Percentiles rank a stretch among this genome's conserved stretches.
Conservation (phyloP, 176 grass and related monocot genomes). For the Paspalum notatum region DNA sequence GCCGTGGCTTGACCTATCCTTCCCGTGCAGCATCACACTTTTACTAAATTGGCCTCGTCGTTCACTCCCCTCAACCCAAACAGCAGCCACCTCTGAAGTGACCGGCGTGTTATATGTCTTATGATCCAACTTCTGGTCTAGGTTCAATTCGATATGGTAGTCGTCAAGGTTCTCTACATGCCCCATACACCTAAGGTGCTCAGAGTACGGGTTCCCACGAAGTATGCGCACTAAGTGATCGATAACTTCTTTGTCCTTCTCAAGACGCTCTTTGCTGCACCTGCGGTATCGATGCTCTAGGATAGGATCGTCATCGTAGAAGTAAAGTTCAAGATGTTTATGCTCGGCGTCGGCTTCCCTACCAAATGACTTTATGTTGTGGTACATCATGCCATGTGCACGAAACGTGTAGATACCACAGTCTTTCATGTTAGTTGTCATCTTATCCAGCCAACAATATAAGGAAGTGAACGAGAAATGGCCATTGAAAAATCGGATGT, state of each 20-base stretch:
- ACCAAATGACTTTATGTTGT: slow-evolving; percentile 8
- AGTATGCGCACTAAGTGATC: background rate
- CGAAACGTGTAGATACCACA: background rate
- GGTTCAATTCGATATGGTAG: background rate
- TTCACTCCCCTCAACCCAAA: background rate
- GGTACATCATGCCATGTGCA: background rate
- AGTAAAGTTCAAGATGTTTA: slow-evolving; percentile 7
- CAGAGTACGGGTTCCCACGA: background rate
- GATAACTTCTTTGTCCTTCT: background rate
- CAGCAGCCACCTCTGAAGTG: background rate
- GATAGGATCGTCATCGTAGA: background rate
- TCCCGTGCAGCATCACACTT: background rate
- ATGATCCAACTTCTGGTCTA: background rate
- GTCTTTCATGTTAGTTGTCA: background rate
- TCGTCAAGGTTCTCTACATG: background rate
- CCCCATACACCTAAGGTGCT: background rate
- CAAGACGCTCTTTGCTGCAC: background rate
- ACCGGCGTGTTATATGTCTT: background rate
- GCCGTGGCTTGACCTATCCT: background rate
- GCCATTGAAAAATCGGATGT: background rate
- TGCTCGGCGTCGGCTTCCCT: background rate
- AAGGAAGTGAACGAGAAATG: background rate
- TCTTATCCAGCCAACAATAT: background rate
- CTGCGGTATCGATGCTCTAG: background rate
- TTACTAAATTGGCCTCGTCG: background rate